Conservation (phyloP, 306 rosid species). For the Echinosophora koreensis region DNA sequence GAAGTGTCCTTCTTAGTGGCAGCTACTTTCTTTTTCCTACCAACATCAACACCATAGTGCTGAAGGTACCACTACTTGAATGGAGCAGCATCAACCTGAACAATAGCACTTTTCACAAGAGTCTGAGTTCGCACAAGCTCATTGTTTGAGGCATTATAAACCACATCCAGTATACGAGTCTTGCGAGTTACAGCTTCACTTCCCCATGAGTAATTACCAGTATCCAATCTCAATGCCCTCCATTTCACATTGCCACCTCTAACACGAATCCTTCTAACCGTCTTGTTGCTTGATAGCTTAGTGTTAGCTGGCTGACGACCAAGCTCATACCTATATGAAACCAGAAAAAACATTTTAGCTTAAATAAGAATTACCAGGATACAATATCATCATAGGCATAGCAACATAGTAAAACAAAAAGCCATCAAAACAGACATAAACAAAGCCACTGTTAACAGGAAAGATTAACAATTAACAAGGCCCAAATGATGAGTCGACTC, state of each 20-base stretch:
- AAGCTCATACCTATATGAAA: conserved; percentile 58
- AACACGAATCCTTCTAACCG: conserved; percentile 61
- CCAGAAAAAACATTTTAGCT: background rate
- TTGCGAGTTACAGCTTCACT: conserved; percentile 67
- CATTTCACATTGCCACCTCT: conserved; percentile 73
- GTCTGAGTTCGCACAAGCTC: conserved; percentile 71
- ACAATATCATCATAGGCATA: background rate
- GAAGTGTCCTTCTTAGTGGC: conserved; percentile 56
- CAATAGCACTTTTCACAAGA: conserved; percentile 64
- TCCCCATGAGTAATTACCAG: conserved; percentile 67
- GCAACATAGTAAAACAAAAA: background rate
- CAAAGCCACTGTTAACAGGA: background rate
- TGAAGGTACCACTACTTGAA: conserved; percentile 73
- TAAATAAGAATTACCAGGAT: background rate
- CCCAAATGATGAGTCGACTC: background rate
- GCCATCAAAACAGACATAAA: background rate
- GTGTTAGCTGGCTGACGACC: conserved; percentile 71
- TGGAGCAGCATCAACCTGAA: conserved; percentile 71
- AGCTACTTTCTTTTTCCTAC: conserved; percentile 59
- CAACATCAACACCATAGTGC: conserved; percentile 68
- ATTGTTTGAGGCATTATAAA: conserved; percentile 68
- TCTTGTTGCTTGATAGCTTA: conserved; percentile 65
- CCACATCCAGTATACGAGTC: conserved; percentile 65
- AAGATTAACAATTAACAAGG: no score
- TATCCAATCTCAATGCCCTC: conserved; percentile 68